Evolutionary conservation across 106 monocot genomes (phyloP).

Genomic region (Cymbidium sinense): DNA sequence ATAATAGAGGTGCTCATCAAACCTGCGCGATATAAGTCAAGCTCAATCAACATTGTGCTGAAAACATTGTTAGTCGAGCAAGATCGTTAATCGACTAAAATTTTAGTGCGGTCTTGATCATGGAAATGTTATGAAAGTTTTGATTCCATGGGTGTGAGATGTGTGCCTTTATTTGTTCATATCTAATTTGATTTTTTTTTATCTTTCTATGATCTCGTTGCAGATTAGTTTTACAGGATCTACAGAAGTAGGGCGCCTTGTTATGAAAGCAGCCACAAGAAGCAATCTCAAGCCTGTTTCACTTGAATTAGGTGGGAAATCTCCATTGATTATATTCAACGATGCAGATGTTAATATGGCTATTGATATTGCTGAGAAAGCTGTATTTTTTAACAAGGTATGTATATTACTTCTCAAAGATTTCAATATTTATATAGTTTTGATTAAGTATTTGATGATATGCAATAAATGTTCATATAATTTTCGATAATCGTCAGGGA

Average conservation of each 20-base stretch:
- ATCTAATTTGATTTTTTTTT: neutral
- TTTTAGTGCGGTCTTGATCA: neutral
- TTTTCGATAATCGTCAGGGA: slow-evolving; percentile 20
- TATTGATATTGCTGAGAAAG: slow-evolving; percentile 19
- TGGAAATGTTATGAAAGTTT: neutral
- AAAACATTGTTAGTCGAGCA: too few species aligned
- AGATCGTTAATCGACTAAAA: too few species aligned
- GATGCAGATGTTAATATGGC: slow-evolving; percentile 55
- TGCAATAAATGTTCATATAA: neutral
- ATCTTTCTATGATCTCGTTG: neutral
- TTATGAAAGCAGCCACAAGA: slow-evolving; percentile 51
- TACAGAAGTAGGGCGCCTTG: slow-evolving; percentile 34
- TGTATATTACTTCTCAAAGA: neutral
- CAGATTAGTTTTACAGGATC: slow-evolving; percentile 55
- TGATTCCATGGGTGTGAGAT: neutral
- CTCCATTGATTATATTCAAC: slow-evolving; percentile 39
- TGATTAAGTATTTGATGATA: neutral
- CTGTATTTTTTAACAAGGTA: slow-evolving; percentile 43
- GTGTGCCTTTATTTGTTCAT: neutral
- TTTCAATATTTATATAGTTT: neutral
- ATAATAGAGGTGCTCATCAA: too few species aligned
- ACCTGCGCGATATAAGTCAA: too few species aligned
- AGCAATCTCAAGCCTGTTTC: slow-evolving; percentile 52
- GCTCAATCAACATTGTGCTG: too few species aligned
- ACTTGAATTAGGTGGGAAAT: slow-evolving; percentile 53